Base-by-base conservation (phyloP, 306 rosid species). In the Pterocarpus macrocarpus region DNA sequence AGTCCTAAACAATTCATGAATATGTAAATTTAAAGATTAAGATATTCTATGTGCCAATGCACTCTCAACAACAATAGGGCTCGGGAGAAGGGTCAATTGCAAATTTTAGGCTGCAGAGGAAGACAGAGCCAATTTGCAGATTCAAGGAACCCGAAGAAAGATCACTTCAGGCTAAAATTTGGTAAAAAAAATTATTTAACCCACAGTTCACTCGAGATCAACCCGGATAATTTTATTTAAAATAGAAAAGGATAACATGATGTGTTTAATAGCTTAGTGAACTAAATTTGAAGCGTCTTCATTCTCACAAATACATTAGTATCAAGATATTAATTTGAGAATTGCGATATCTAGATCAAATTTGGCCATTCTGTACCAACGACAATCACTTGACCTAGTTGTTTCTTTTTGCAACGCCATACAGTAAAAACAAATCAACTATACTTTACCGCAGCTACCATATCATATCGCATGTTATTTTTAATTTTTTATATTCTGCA, bases 401-500 rank as follows among this genome's bases (percentile, higher is more conserved):
- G 70, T 59, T 57, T 81, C 72, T 49, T 49, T 74, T 66, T 57
- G 6, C 32, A 65, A 64, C 3, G 50, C 7, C 66, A 38, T 45
- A 59, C 52, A 69, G 64, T 33, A 63, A 35, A 50, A 33, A 49
- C 65, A 63, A 22, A 62, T 36, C 62, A 62, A 71, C 47, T 81
- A 10, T 7, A 43, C 28, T 50, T 57, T 34, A 66, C 17, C 14
- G 5, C 5, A 63, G 30, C 59, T 52, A 64, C 32, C 50, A 64
- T 17, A 73, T 53, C 80, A 55, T 41, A 30, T 35, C 7, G 43
- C 74, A 33, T 50, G 12, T 32, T 9, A 62, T 17, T 0, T 38
- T 72, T 64, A 7, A 22, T 22, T 22, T 22, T 22, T 32, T 30
- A 65, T n/a, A 73, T 52, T 72, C 35, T 8, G 52, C 16, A 38